Conservation (phyloP, 1,284 basidiomycete genomes). For the Tremellales sp. region DNA sequence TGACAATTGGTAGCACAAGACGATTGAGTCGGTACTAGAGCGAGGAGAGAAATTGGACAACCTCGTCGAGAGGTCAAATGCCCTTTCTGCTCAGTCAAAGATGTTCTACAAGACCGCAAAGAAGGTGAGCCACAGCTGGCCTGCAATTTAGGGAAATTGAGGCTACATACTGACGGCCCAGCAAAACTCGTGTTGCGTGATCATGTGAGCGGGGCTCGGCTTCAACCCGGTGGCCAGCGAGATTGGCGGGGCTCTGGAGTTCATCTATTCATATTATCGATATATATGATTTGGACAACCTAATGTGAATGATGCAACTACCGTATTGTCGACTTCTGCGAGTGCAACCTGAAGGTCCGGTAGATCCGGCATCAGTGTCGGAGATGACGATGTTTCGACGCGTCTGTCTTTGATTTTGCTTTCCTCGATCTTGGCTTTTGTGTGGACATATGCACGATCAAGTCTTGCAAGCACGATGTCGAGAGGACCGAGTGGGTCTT, state of each 20-base stretch:
- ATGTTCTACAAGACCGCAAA: slow-evolving; percentile 92
- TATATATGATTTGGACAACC: not conserved
- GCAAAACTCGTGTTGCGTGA: slow-evolving; percentile 68
- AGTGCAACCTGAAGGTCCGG: no score
- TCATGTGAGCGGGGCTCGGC: slow-evolving; percentile 41
- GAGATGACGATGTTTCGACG: not conserved
- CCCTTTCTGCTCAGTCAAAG: slow-evolving; percentile 85
- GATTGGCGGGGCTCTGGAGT: no score
- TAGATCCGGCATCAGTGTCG: no score
- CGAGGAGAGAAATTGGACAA: slow-evolving; percentile 97
- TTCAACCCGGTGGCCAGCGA: not conserved
- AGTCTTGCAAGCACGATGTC: not conserved
- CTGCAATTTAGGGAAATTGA: no score
- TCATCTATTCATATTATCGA: not conserved
- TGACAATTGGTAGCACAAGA: slow-evolving; percentile 78
- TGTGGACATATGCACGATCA: not conserved
- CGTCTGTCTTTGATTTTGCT: not conserved
- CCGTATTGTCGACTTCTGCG: not conserved
- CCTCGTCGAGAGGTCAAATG: slow-evolving; percentile 90
- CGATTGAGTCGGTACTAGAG: slow-evolving; percentile 94
- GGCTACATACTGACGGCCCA: slow-evolving; percentile 27
- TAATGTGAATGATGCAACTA: not conserved
- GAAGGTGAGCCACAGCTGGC: slow-evolving; percentile 70
- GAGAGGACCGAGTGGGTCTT: no score
- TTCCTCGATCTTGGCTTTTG: not conserved